A percentile compares a stretch with the other conserved stretches of the same genome.
These are phyloP conservation scores for Leccinum truebloodii DNA, from an alignment of 768 basidiomycete genomes.

Conservation along the genomic window DNA sequence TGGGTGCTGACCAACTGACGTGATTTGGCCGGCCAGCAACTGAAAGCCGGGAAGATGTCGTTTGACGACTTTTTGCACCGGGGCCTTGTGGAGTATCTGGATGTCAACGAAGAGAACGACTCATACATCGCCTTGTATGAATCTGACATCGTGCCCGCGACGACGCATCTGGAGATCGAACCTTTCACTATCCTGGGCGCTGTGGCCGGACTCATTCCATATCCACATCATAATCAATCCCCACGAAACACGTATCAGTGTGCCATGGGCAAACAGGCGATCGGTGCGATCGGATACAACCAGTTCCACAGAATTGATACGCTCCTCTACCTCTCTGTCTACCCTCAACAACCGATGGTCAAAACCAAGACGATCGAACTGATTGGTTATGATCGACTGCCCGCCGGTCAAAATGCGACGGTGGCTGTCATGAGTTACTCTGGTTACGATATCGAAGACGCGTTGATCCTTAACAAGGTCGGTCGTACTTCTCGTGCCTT, in stretches of 20 bases:
- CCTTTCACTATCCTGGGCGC: slow-evolving; percentile 97
- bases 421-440: slow-evolving; percentile 99
- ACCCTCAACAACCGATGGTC: slow-evolving; percentile 99
- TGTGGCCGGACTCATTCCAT: slow-evolving; percentile 97
- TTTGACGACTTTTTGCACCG: slow-evolving; percentile 94
- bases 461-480: slow-evolving; percentile 92
- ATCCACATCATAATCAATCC: slow-evolving; percentile 85
- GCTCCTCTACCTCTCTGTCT: slow-evolving; percentile 94
- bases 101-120: slow-evolving; percentile 99
- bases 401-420: slow-evolving; percentile 97
- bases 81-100: slow-evolving; percentile 96
- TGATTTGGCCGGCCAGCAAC: slow-evolving; percentile 47
- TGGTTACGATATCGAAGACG: slow-evolving; percentile 99
- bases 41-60: slow-evolving; percentile 74
- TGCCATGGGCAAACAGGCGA: slow-evolving; percentile 99
- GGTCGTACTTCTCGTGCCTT: slow-evolving; percentile 17
- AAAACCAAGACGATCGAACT: slow-evolving; percentile 98
- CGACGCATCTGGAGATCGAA: slow-evolving; percentile 97
- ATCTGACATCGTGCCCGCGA: slow-evolving; percentile 72
- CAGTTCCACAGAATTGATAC: slow-evolving; percentile 98
- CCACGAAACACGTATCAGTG: slow-evolving; percentile 99
- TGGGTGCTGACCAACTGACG: slow-evolving; percentile 6
- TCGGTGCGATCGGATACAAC: slow-evolving; percentile 95
- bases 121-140: slow-evolving; percentile 96
- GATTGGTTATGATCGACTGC: slow-evolving; percentile 93